Conservation (phyloP, 306 rosid genomes). For the Prunus salicina region DNA sequence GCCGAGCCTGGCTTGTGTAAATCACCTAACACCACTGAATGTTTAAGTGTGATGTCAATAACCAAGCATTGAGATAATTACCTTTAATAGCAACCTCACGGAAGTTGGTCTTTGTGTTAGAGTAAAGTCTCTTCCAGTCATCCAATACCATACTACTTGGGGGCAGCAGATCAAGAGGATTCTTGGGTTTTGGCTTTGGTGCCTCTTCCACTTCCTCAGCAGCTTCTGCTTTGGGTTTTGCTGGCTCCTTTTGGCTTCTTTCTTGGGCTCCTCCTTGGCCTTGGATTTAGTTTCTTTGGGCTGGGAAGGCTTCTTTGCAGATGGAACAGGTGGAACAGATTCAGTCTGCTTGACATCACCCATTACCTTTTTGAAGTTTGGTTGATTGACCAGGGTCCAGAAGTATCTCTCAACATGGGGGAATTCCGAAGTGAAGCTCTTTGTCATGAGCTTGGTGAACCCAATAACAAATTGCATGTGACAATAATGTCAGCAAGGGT, state of each 20-base stretch:
- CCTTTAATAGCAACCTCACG: conserved; percentile 96
- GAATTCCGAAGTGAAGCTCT: conserved; percentile 79
- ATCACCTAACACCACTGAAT: no score
- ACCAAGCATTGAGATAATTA: conserved; percentile 12
- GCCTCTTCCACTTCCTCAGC: conserved; percentile 65
- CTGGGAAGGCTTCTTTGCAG: conserved; percentile 70
- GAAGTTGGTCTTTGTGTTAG: conserved; percentile 87
- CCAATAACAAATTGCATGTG: conserved; percentile 49
- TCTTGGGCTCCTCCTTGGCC: conserved; percentile 61
- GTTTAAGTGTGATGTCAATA: not conserved
- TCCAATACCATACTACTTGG: conserved; percentile 88
- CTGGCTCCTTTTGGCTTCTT: conserved; percentile 48
- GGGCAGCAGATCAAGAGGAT: conserved; percentile 86
- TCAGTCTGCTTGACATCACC: conserved; percentile 77
- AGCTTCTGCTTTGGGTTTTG: conserved; percentile 44
- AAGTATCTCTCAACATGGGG: conserved; percentile 92
- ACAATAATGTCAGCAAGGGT: conserved; percentile 73
- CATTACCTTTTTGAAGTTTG: conserved; percentile 65
- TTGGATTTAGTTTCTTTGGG: conserved; percentile 69
- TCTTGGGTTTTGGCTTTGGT: conserved; percentile 88
- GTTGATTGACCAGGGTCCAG: conserved; percentile 93
- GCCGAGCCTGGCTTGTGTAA: not conserved
- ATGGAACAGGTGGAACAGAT: conserved; percentile 43
- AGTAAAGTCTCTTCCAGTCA: conserved; percentile 92
- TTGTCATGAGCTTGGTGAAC: conserved; percentile 34